Evolutionary conservation across 139 green algal genomes (phyloP).

Genomic region (Chlamydomonas incerta): DNA sequence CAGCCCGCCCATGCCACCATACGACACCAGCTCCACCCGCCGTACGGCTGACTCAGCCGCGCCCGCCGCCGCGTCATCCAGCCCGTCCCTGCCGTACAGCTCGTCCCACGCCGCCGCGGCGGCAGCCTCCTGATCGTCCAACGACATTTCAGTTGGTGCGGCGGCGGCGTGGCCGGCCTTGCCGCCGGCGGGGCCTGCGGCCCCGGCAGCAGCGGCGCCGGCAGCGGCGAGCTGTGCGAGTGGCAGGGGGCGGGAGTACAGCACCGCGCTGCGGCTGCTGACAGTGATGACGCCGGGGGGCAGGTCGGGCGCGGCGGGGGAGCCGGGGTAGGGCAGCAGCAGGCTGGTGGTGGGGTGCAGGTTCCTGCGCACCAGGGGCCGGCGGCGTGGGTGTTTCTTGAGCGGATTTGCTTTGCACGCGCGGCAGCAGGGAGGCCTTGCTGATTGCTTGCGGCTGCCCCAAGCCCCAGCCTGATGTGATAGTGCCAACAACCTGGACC

Average conservation of each 20-base stretch:
- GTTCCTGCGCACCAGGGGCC: neutral
- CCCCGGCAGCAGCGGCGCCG: neutral
- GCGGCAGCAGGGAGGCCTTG: too few species aligned
- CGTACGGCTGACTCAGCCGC: neutral
- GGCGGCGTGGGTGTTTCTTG: neutral
- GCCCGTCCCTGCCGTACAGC: neutral
- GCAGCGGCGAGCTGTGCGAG: neutral
- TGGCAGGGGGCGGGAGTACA: neutral
- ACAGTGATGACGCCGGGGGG: neutral
- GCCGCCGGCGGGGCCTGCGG: neutral
- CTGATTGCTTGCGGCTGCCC: too few species aligned
- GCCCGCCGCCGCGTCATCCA: slow-evolving; percentile 2
- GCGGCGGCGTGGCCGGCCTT: too few species aligned
- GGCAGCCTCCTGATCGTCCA: neutral
- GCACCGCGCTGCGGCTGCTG: slow-evolving; percentile 6
- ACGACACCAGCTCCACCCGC: slow-evolving; percentile 17
- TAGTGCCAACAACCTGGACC: neutral
- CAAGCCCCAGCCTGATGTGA: too few species aligned
- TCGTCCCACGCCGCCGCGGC: neutral
- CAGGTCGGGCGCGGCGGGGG: neutral
- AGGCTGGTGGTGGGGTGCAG: slow-evolving; percentile 43
- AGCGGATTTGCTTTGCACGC: too few species aligned
- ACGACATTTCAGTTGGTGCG: too few species aligned
- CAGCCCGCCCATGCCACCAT: slow-evolving; percentile 12
- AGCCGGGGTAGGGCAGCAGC: slow-evolving; percentile 11